Evolutionary conservation across 202 grass and related monocot species (phyloP).

Genomic region (Brachypodium distachyon): DNA sequence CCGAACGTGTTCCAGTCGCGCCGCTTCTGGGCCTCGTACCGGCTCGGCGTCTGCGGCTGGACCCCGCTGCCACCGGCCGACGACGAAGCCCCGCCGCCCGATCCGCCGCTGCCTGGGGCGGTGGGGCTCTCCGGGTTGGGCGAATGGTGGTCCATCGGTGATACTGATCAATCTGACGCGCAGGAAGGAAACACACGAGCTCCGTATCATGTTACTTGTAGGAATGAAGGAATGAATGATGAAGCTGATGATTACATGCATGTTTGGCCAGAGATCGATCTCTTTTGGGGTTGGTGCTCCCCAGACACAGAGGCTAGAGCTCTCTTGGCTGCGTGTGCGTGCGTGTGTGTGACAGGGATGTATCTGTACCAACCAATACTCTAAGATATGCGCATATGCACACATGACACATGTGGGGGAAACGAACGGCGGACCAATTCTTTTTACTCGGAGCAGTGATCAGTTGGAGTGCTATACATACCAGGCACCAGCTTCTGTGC

Average conservation of each 20-base stretch:
- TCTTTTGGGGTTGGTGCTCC: neutral
- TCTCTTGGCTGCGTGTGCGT: neutral
- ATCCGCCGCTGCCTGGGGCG: neutral
- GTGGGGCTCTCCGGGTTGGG: constrained; percentile 43
- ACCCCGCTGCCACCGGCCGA: neutral
- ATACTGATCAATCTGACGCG: constrained; percentile 12
- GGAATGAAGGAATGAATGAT: neutral
- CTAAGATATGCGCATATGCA: neutral
- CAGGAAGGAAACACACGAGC: constrained; percentile 13
- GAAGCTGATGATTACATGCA: constrained; percentile 17
- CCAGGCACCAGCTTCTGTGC: constrained; percentile 20
- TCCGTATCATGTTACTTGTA: neutral
- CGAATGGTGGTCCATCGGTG: constrained; percentile 45
- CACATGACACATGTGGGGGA: constrained; percentile 15
- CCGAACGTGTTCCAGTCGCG: constrained; percentile 60
- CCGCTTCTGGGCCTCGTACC: constrained; percentile 62
- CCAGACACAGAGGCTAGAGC: neutral
- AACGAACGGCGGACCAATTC: constrained; percentile 2
- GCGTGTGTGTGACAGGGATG: constrained; percentile 8
- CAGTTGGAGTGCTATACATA: neutral
- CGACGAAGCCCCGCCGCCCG: neutral
- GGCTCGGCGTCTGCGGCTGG: constrained; percentile 40
- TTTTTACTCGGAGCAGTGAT: neutral
- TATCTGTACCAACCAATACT: neutral
- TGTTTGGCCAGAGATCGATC: neutral